Evolutionary conservation across 192 early-diverging fungal species (phyloP), one percentile per base, ranked within the genome.

Genomic region (Helicostylum pulchrum): DNA sequence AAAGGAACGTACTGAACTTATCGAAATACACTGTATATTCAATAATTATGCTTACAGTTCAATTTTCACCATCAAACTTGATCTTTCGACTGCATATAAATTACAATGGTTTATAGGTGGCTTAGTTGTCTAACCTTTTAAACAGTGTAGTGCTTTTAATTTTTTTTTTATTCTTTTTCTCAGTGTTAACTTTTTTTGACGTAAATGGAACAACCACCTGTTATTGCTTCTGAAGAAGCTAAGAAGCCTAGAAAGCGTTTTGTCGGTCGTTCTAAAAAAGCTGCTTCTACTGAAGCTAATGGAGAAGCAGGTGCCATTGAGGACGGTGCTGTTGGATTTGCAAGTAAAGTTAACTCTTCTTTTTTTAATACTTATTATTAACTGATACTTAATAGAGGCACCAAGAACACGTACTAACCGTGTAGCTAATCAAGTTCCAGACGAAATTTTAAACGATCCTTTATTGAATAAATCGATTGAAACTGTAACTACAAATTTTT

Each of bases 381-480:
- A 61, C 0, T 42, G 30, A 20, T 49, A 54, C 9, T 47, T 2
- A 9, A 26, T 52, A 63, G 61, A 62, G 54, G 26, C 51, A 49
- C 66, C 53, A 64, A 75, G 61, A 71, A 46, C 51, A 11, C 61
- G 51, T 32, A 44, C 49, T 15, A 51, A 34, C 21, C 51, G 85
- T 52, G 64, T 87, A 32, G 85, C 78, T 19, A 90, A 91, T 69
- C 90, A 92, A 56, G 83, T 97, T 46, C 95, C 97, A 4, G 81
- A 87, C 7, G 87, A 90, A 17, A 95, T 99, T 44, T 75, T 95
- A 15, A 83, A 90, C 55, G 86, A 99, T 64, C 71, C 77, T 48
- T 72, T 81, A 42, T 79, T 99, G 19, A 96, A 94, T 72, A 83
- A 89, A 49, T 90, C 94, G 4, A 92, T 99, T 53, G 78, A 87